Base-by-base conservation (phyloP, 2,329 filamentous ascomycete species). In the Pseudogymnoascus destructans region DNA sequence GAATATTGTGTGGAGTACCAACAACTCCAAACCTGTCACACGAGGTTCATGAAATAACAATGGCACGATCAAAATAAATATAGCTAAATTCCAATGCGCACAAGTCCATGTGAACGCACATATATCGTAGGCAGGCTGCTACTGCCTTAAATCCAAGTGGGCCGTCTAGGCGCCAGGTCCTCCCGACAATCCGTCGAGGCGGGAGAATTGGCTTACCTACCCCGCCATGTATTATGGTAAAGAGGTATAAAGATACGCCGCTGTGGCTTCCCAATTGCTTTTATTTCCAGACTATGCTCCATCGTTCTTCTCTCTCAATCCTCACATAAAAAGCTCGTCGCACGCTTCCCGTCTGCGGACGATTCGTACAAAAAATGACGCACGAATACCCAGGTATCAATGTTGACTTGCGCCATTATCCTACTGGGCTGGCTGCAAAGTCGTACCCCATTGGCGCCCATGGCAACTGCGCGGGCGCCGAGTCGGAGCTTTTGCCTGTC, bases 381-480 rank as follows among this genome's bases (percentile, higher is more conserved):
- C 17, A 23, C 54, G 9, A 56, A 56, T 56, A 56, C 30, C 54
- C 54, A 10, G 54, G 54, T 30, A 17, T 56, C 54, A 56, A 56
- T 56, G 2, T 36, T 21, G 54, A 35, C 54, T n/a, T 56, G 3
- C 33, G 30, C 30, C 3, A 19, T 55, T 35, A 21, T 35, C 27
- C 27, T 5, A 13, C n/a, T n/a, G n/a, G n/a, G n/a, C n/a, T n/a
- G n/a, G n/a, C n/a, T n/a, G n/a, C n/a, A n/a, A n/a, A n/a, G n/a
- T n/a, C 15, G 15, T 57, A 57, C 13, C 3, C 11, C 8, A 15
- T 49, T 23, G 56, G 21, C 13, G 21, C 56, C 8, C 56, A 57
- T 8, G 13, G 1, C 13, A 19, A 42, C 13, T 57, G 56, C 17
- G 6, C 1, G 2, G 56, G 56, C 36, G 35, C 21, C 9, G 15